Conservation (phyloP, 331 rosid genomes). For the Acacia pycnantha region DNA sequence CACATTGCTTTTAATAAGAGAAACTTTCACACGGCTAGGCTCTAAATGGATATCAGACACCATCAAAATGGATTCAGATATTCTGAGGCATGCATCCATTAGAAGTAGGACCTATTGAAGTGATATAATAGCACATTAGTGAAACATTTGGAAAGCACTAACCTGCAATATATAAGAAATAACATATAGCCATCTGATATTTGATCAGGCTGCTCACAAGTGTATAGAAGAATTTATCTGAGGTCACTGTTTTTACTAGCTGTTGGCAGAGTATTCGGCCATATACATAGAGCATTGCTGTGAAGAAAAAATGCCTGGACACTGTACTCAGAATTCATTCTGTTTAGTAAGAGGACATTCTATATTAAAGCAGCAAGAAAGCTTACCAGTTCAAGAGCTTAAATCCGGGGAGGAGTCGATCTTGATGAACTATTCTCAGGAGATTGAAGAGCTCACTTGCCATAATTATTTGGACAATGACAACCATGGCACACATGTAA, state of each 20-base stretch:
- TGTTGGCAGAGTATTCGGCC: slow-evolving; percentile 96
- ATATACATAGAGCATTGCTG: slow-evolving; percentile 92
- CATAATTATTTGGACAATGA: slow-evolving; percentile 88
- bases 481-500: slow-evolving; percentile 85
- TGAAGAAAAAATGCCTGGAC: slow-evolving; percentile 97
- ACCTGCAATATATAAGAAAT: slow-evolving; percentile 92
- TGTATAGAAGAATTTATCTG: slow-evolving; percentile 72
- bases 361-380: slow-evolving; percentile 9
- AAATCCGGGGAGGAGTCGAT: slow-evolving; percentile 72
- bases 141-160: slow-evolving; percentile 33
- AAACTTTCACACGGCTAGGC: not conserved
- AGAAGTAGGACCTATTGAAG: not conserved
- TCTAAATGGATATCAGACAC: slow-evolving; percentile 1
- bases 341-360: not conserved
- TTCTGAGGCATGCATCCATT: not conserved
- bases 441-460: slow-evolving; percentile 93
- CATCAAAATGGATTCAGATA: slow-evolving; percentile 10
- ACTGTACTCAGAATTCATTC: slow-evolving; percentile 32
- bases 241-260: slow-evolving; percentile 77
- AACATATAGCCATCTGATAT: slow-evolving; percentile 96
- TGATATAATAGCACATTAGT: not conserved
- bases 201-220: slow-evolving; percentile 79
- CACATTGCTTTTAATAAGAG: not conserved
- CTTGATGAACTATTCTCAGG: slow-evolving; percentile 69
- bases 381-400: slow-evolving; percentile 86